phyloP scores from a whole-genome alignment of 441 rosid species.

The Pelargonium hybrid region DNA sequence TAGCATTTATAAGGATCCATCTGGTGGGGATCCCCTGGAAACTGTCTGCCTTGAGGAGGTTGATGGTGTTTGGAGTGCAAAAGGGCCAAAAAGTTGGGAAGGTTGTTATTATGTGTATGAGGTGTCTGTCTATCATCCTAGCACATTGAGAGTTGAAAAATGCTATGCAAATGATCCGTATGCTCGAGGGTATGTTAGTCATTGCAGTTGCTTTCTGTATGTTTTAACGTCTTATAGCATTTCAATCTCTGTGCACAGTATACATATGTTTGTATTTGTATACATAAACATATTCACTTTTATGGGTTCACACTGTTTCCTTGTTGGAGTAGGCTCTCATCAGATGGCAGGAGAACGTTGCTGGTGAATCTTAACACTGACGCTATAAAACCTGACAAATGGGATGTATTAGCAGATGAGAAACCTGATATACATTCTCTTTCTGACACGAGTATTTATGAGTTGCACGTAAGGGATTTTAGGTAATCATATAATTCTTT shows the following conservation, averaged over 20 bases:
- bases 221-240: conserved; percentile 7
- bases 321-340: conserved; percentile 61
- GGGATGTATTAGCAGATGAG: conserved; percentile 60
- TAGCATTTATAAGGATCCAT: conserved; percentile 41
- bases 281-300: neutral
- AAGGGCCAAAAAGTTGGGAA: conserved; percentile 68
- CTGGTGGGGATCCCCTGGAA: conserved; percentile 43
- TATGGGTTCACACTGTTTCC: conserved; percentile 22
- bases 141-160: conserved; percentile 59
- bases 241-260: neutral
- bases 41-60: conserved; percentile 43
- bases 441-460: conserved; percentile 80
- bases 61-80: conserved; percentile 68
- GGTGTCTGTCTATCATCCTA: conserved; percentile 74
- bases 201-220: conserved; percentile 22
- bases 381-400: conserved; percentile 65
- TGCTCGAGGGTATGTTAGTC: conserved; percentile 70
- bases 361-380: conserved; percentile 59
- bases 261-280: conserved; percentile 6
- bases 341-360: conserved; percentile 67
- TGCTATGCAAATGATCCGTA: conserved; percentile 93
- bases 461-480: conserved; percentile 89
- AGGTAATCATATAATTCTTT: conserved; percentile 38
- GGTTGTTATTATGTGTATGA: conserved; percentile 79
- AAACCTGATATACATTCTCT: conserved; percentile 51